Evolutionary conservation across 1,139 yeast genomes (phyloP), one percentile per base, ranked within the genome.

Genomic region (Scheffersomyces quercinus): DNA sequence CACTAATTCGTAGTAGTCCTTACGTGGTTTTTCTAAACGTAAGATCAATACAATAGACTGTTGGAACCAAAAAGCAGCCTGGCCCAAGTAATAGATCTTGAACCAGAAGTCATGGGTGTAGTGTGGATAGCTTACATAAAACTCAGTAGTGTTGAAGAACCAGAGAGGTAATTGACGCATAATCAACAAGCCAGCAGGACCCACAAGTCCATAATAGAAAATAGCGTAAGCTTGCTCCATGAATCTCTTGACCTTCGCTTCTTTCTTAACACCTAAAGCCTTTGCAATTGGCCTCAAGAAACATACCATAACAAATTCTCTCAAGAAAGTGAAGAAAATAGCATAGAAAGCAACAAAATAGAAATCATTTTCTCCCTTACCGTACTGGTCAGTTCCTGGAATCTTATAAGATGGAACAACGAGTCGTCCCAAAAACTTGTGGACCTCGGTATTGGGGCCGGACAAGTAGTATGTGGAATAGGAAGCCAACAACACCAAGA

Each of bases 31-130:
- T 66, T 93, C 99, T 50, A 93, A 77, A 65, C 88, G 96, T 52
- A 95, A 73, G 44, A 83, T 68, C 49, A 93, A 73, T 26, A 93
- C 85, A 35, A 88, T 82, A 1, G 95, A 85, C 67, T 93, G 99
- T 69, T 93, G 99, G 13, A 90, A 83, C 99, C 99, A 93, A 66
- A 89, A 93, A 2, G 97, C 88, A 5, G 98, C 97, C 70, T 93
- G 99, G 34, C 89, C 83, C 52, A 93, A 73, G 65, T 93, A 95
- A 62, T 86, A 95, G 13, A 82, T 62, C 69, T 93, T 93, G 70
- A 87, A 87, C 48, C 77, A 71, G 48, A 74, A 76, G 46, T 81
- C 84, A 60, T 88, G 90, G 32, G 86, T 76, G 50, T 79, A 75
- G 68, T 95, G 98, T 10, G 99, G 99, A 62, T 86, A 93, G 29